Evolutionary conservation across 352 stramenopile genomes (phyloP).

Genomic region (Elongisporangium prolatum): DNA sequence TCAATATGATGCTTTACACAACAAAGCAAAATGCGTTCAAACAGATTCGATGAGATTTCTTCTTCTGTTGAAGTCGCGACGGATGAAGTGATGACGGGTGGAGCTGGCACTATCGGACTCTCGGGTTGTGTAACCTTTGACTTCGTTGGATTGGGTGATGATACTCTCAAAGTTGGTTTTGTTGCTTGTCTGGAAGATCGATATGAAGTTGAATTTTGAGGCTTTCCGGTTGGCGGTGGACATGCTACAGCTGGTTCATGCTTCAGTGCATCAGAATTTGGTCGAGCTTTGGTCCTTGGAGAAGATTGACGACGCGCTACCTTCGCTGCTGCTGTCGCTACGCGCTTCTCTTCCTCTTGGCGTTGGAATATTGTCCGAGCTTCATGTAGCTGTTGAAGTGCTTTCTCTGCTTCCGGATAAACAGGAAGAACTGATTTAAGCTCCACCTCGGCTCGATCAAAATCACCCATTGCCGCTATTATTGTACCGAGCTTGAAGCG

Average conservation of each 20-base stretch:
- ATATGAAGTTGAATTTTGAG: neutral
- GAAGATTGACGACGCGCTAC: slow-evolving; percentile 6
- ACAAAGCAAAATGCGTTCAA: neutral
- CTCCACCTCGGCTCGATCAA: slow-evolving; percentile 33
- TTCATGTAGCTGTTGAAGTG: slow-evolving; percentile 30
- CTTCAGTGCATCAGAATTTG: neutral
- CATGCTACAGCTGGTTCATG: neutral
- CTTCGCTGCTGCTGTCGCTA: slow-evolving; percentile 27
- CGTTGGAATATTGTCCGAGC: slow-evolving; percentile 12
- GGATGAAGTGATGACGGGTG: neutral
- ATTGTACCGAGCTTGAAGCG: slow-evolving; percentile 57
- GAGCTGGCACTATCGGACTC: neutral
- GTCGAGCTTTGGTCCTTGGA: neutral
- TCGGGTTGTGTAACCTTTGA: neutral
- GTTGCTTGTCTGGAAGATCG: neutral
- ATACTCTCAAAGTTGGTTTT: neutral
- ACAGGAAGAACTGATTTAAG: slow-evolving; percentile 35
- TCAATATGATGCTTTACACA: neutral
- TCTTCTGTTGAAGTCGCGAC: neutral
- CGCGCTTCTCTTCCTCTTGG: slow-evolving; percentile 23
- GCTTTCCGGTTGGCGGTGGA: neutral
- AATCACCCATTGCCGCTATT: slow-evolving; percentile 24
- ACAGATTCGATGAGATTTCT: neutral
- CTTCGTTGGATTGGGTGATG: neutral
- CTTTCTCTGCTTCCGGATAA: slow-evolving; percentile 51